phyloP scores from a whole-genome alignment of 1,284 basidiomycete species.

The Ganoderma lingzhi region DNA sequence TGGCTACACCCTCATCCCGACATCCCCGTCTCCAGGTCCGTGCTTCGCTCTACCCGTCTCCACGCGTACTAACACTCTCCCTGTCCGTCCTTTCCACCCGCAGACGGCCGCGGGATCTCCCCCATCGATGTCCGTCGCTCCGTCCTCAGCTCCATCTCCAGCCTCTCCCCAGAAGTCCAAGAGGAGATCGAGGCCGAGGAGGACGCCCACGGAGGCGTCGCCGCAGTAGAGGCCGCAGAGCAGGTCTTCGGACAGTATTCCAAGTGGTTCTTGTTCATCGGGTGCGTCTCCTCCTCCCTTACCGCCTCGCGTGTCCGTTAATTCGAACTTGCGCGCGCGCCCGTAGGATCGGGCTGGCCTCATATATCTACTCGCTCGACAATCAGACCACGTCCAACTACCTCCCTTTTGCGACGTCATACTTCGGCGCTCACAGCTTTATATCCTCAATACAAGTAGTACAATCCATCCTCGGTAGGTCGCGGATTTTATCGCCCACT shows the following conservation, averaged over 20 bases:
- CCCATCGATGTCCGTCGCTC: conserved; percentile 25
- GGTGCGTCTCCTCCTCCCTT: conserved; percentile 46
- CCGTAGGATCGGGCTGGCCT: conserved; percentile 67
- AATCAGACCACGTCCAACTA: conserved; percentile 74
- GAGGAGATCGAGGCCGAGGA: conserved; percentile 34
- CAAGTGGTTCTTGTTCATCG: conserved; percentile 69
- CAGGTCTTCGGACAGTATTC: conserved; percentile 60
- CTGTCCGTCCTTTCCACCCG: background rate
- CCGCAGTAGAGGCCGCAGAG: conserved; percentile 60
- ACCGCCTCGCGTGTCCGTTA: background rate
- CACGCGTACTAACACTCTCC: background rate
- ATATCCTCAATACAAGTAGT: conserved; percentile 74
- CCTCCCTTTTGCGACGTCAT: conserved; percentile 68
- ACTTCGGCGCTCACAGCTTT: conserved; percentile 65
- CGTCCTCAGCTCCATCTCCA: conserved; percentile 20
- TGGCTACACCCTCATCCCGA: conserved; percentile 28
- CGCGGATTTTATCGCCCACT: conserved; percentile 46
- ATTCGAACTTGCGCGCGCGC: background rate
- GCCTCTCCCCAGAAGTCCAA: conserved; percentile 21
- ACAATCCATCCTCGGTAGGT: conserved; percentile 64
- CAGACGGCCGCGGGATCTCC: conserved; percentile 21
- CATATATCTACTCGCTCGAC: conserved; percentile 83
- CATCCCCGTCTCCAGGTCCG: conserved; percentile 26
- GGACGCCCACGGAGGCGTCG: conserved; percentile 56
- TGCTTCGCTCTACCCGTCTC: background rate